Evolutionary conservation across 1,284 basidiomycete genomes (phyloP), one percentile per base, ranked within the genome.

Genomic region (Tilletia walkeri): DNA sequence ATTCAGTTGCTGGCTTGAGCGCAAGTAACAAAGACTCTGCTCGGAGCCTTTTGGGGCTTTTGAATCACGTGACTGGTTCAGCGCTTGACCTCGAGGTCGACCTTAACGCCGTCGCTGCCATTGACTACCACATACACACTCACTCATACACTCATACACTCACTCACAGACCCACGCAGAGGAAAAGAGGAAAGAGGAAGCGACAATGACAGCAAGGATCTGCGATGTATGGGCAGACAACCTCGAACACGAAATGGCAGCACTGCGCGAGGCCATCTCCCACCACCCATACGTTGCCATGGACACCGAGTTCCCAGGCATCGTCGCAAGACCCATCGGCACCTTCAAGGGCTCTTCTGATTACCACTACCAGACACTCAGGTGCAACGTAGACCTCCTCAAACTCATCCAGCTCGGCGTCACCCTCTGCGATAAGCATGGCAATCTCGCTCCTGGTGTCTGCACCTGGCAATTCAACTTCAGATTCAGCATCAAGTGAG

Each of bases 391-490:
- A 80, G 95, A 99, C 87, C 87, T 99, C 69, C 88, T 99, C 79
- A 94, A 94, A 86, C 93, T 98, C 85, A 97, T 99, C 70, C 95
- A 99, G 86, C 89, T 99, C 70, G 95, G 95, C 7, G 88, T 99
- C 76, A 97, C 95, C 2, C 86, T 99, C 49, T 91, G 92, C 67
- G 94, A 99, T 84, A 94, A 94, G 84, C 89, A 96, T 41, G 95
- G 95, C 6, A 90, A 94, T 80, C 89, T 90, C 71, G 93, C 95
- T 16, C 83, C 82, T 9, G 89, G 90, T 73, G 89, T 91, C 66
- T 92, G 92, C 67, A 97, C 94, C 45, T 99, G 95, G 95, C 96
- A 99, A 85, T 99, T 99, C 87, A 99, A 99, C 86, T 98, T 99
- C 85, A 89, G 89, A 77, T 99, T 99, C 86, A 93, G 89, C 85